These are phyloP conservation scores for Linnemannia zychae DNA, from an alignment of 192 early-diverging fungal genomes.

Conservation along the genomic window DNA sequence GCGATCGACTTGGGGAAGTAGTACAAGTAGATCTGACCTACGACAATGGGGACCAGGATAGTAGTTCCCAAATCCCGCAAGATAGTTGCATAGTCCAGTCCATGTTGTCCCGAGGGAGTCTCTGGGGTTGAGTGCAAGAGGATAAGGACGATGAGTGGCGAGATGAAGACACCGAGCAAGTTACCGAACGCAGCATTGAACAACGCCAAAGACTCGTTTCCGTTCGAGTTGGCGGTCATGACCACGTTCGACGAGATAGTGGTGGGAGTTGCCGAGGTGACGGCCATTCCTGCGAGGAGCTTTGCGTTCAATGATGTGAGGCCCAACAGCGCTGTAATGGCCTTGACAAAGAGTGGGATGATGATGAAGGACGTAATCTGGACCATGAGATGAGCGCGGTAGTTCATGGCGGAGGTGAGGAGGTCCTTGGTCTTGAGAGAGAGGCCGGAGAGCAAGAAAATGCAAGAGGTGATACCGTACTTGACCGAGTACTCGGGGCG, in stretches of 20 bases:
- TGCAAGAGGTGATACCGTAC: constrained; percentile 72
- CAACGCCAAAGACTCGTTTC: constrained; percentile 75
- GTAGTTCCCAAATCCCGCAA: constrained; percentile 70
- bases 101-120: constrained; percentile 37
- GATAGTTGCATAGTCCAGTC: constrained; percentile 65
- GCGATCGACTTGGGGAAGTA: constrained; percentile 62
- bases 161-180: constrained; percentile 66
- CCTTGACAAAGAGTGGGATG: constrained; percentile 74
- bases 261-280: constrained; percentile 75
- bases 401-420: constrained; percentile 62
- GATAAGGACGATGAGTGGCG: constrained; percentile 43
- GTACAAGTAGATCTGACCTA: constrained; percentile 71
- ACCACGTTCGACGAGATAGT: constrained; percentile 84
- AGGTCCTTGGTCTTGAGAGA: constrained; percentile 72
- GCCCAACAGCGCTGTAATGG: constrained; percentile 65
- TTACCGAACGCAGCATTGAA: constrained; percentile 81
- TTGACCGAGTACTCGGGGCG: constrained; percentile 75
- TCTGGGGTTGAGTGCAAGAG: constrained; percentile 22
- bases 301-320: constrained; percentile 64
- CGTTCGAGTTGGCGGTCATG: constrained; percentile 79
- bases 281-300: constrained; percentile 73
- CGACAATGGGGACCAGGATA: constrained; percentile 72
- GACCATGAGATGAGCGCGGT: constrained; percentile 72
- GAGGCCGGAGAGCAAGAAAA: constrained; percentile 76
- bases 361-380: constrained; percentile 71